A percentile compares a stretch with the other conserved stretches of the same genome.
Conservation (phyloP, 441 rosid genomes). For the Erysimum cheiri region DNA sequence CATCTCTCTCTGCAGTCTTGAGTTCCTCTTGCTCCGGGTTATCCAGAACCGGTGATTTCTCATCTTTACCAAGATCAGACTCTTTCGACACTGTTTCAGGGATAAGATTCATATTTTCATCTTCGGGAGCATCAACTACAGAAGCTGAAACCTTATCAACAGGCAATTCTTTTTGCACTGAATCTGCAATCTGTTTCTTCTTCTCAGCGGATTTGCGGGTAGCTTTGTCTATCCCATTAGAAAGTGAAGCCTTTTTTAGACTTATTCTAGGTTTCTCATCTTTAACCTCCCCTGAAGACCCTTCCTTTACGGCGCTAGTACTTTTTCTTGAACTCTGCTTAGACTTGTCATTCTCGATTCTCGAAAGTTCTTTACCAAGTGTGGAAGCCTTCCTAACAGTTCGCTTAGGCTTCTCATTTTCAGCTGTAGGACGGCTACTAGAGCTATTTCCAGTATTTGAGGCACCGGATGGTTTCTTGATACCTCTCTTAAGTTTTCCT, state of each 20-base stretch:
- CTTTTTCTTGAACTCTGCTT: conserved; percentile 58
- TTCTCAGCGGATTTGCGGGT: conserved; percentile 45
- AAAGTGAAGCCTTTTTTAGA: conserved; percentile 46
- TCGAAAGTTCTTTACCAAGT: conserved; percentile 53
- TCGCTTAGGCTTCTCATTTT: conserved; percentile 57
- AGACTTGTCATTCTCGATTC: conserved; percentile 54
- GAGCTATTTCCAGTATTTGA: conserved; percentile 49
- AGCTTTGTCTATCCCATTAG: conserved; percentile 48
- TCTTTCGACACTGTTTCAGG: conserved; percentile 36
- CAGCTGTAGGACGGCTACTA: conserved; percentile 46
- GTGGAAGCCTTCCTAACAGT: conserved; percentile 56
- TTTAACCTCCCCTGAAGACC: conserved; percentile 48
- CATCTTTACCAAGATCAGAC: conserved; percentile 43
- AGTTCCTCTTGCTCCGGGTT: conserved; percentile 37
- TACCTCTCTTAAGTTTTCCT: conserved; percentile 55
- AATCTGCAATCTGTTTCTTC: conserved; percentile 37
- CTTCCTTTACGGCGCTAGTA: conserved; percentile 54
- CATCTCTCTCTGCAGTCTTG: conserved; percentile 46
- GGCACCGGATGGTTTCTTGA: conserved; percentile 39
- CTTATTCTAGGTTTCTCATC: conserved; percentile 54
- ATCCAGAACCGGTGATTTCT: conserved; percentile 28
- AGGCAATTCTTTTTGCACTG: conserved; percentile 25
- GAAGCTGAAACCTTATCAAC: conserved; percentile 41
- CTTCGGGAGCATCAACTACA: conserved; percentile 40
- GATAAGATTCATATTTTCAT: conserved; percentile 46